Base-by-base conservation (phyloP, 345 rosid genomes). In the Hypericum androsaemum region DNA sequence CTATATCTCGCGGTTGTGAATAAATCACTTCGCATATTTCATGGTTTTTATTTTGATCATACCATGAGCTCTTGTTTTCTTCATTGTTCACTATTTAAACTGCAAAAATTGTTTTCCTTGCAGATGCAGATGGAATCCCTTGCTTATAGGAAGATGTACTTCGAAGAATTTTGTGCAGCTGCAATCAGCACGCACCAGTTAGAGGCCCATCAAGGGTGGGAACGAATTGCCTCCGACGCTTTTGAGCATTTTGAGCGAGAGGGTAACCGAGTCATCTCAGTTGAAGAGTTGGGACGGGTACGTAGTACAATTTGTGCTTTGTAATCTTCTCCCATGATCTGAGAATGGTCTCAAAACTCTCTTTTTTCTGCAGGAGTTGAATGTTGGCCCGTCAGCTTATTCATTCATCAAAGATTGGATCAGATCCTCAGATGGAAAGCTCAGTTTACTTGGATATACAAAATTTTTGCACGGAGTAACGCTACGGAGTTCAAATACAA, bases 91-190 rank as follows among this genome's bases (percentile, higher is more conserved):
- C 22, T 7, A 7, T 10, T 8, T 46, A 13, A 6, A 3, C 0
- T 8, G 28, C 9, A 46, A 46, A 11, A 13, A 17, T 13, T 46
- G 10, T 32, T 46, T 46, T 46, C 22, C 9, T 14, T 44, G 15
- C 15, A 44, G 10, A 10, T 8, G 14, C 62, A 92, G 98, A 78
- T 92, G 95, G 89, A 85, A 50, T 72, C 80, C 10, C 80, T 92
- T 22, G 59, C 76, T 5, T 72, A 85, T 55, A 80, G 74, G 65
- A 78, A 73, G 61, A 78, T 92, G 74, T 69, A 76, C 53, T 85
- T 85, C 12, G 88, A 92, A 12, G 98, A 92, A 69, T 92, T 92
- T 70, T 92, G 94, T 65, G 95, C 95, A 3, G 98, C 95, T 47
- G 78, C 97, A 16, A 76, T 81, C 59, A 88, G 94, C 17, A 67